These are phyloP conservation scores for Lipomyces yamanashiensis DNA, from an alignment of 805 yeast species.

Conservation along the genomic window DNA sequence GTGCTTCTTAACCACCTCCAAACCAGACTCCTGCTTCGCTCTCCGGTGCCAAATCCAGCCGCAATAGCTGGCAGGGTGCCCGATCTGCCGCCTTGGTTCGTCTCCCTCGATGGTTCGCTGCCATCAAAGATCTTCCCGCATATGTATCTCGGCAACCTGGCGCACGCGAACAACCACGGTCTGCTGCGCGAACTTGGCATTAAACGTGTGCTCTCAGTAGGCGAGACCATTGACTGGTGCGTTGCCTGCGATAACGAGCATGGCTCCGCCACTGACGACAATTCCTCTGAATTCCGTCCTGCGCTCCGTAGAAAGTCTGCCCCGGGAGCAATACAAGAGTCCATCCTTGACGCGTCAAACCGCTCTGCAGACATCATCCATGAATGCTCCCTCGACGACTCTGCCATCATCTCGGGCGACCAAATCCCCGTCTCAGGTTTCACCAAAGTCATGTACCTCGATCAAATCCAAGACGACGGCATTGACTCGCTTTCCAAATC, in stretches of 20 bases:
- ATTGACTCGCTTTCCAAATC: constrained; percentile 72
- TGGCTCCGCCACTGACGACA: constrained; percentile 12
- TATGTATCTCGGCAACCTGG: constrained; percentile 80
- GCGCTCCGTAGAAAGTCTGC: constrained; percentile 10
- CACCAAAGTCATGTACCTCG: constrained; percentile 61
- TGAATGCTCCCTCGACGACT: background rate
- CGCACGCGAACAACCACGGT: constrained; percentile 75
- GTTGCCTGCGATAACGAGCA: background rate
- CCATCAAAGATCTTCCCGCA: constrained; percentile 87
- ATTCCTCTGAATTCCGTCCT: background rate
- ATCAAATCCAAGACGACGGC: constrained; percentile 88
- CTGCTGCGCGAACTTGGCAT: constrained; percentile 70
- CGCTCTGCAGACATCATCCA: background rate
- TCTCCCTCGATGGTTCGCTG: constrained; percentile 61
- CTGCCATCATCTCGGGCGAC: constrained; percentile 6
- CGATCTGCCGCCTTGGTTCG: constrained; percentile 42
- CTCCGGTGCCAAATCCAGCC: constrained; percentile 42
- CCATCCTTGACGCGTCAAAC: background rate
- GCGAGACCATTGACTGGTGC: constrained; percentile 55
- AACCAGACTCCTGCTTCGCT: constrained; percentile 59
- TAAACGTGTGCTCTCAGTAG: constrained; percentile 78
- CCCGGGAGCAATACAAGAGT: constrained; percentile 6
- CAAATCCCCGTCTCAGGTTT: constrained; percentile 42
- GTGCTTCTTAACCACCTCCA: constrained; percentile 67
- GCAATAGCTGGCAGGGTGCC: constrained; percentile 13